phyloP scores from a whole-genome alignment of 1,139 yeast genomes.

The Blastobotrys persicus region DNA sequence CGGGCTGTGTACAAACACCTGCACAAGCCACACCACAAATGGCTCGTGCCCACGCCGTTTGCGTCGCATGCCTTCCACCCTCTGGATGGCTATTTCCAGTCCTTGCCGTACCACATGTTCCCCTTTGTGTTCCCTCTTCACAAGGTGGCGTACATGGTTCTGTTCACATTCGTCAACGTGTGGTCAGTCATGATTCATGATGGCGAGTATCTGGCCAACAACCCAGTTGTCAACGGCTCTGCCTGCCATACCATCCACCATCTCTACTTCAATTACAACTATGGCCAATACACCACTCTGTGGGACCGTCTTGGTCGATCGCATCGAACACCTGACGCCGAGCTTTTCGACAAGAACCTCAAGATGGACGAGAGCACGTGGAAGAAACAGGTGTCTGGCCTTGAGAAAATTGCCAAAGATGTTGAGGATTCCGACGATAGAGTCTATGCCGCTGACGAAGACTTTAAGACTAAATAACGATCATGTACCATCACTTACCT shows the following conservation, averaged over 20 bases:
- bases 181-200: slow-evolving; percentile 99
- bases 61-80: slow-evolving; percentile 99
- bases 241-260: slow-evolving; percentile 98
- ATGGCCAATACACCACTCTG: slow-evolving; percentile 95
- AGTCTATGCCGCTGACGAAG: slow-evolving; percentile 42
- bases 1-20: slow-evolving; percentile 78
- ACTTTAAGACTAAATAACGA: not conserved
- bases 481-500: slow-evolving; percentile 1
- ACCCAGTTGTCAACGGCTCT: slow-evolving; percentile 93
- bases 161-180: slow-evolving; percentile 88
- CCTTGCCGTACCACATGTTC: slow-evolving; percentile 86
- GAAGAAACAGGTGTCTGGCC: slow-evolving; percentile 68
- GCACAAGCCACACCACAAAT: slow-evolving; percentile 99
- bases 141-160: slow-evolving; percentile 72
- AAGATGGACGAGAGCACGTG: slow-evolving; percentile 61
- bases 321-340: slow-evolving; percentile 87
- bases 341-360: slow-evolving; percentile 66
- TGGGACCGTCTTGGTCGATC: slow-evolving; percentile 97
- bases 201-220: slow-evolving; percentile 91
- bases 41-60: slow-evolving; percentile 98
- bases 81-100: slow-evolving; percentile 90
- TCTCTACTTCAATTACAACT: slow-evolving; percentile 92
- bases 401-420: slow-evolving; percentile 75
- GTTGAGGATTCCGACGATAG: slow-evolving; percentile 79
- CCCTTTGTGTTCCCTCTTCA: slow-evolving; percentile 92